Percentiles rank a stretch among this genome's conserved stretches.
phyloP scores from a whole-genome alignment of 176 grass and related monocot species.

The Olyra latifolia region DNA sequence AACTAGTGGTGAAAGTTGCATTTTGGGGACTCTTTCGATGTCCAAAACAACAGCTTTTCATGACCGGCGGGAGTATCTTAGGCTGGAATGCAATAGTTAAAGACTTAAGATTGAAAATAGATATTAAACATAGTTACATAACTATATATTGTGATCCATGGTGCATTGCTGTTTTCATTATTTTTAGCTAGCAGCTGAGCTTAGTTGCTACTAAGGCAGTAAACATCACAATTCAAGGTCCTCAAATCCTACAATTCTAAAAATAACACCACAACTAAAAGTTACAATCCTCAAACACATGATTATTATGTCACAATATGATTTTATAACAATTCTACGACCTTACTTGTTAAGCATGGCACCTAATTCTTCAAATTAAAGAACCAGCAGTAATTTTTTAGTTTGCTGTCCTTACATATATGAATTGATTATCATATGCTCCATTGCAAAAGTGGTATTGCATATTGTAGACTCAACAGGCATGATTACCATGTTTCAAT shows the following conservation, averaged over 20 bases:
- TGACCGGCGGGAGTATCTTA: neutral
- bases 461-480: neutral
- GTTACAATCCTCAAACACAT: neutral
- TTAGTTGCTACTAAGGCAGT: neutral
- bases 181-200: neutral
- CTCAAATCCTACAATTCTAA: neutral
- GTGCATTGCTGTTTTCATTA: neutral
- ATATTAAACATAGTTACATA: neutral
- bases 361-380: neutral
- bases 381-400: neutral
- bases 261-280: neutral
- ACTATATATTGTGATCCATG: neutral
- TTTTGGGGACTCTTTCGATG: no score
- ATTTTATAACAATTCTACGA: neutral
- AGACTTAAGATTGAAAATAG: neutral
- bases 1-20: no score
- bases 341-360: neutral
- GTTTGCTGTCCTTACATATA: neutral
- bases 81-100: neutral
- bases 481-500: neutral
- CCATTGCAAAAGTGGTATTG: neutral
- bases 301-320: neutral
- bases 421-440: neutral
- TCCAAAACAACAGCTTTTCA: no score
- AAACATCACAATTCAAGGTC: neutral